Conservation (phyloP, 1,284 basidiomycete genomes). For the Cerioporus squamosus region DNA sequence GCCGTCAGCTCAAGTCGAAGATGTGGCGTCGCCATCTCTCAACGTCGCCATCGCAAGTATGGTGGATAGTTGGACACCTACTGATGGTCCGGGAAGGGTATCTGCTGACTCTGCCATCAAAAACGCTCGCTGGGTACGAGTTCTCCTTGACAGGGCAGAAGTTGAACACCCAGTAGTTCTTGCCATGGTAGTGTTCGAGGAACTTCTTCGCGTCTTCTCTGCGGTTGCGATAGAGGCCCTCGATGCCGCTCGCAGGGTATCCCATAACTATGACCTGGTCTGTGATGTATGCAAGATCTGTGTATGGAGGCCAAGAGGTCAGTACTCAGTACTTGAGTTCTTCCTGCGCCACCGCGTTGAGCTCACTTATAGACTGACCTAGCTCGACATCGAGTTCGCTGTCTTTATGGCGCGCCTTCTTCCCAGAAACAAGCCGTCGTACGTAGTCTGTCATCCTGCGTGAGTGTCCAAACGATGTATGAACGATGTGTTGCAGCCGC, state of each 20-base stretch:
- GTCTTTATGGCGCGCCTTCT: constrained; percentile 82
- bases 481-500: not conserved
- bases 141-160: constrained; percentile 83
- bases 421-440: constrained; percentile 71
- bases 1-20: too few species aligned
- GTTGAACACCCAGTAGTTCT: constrained; percentile 88
- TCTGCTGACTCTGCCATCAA: constrained; percentile 76
- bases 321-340: not conserved
- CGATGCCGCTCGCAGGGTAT: constrained; percentile 84
- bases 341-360: not conserved
- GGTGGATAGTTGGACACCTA: constrained; percentile 40
- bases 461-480: not conserved
- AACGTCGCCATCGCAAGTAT: too few species aligned
- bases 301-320: not conserved
- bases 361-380: constrained; percentile 48
- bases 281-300: constrained; percentile 86
- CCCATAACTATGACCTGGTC: constrained; percentile 86
- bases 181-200: constrained; percentile 73
- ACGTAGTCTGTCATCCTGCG: constrained; percentile 59
- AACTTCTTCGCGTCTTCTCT: constrained; percentile 81
- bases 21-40: too few species aligned
- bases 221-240: constrained; percentile 82
- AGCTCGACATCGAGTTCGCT: constrained; percentile 71
- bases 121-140: constrained; percentile 62
- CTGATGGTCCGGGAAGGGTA: constrained; percentile 91